Base-by-base conservation (phyloP, 2,329 filamentous ascomycete genomes). In the Cercospora sp. region DNA sequence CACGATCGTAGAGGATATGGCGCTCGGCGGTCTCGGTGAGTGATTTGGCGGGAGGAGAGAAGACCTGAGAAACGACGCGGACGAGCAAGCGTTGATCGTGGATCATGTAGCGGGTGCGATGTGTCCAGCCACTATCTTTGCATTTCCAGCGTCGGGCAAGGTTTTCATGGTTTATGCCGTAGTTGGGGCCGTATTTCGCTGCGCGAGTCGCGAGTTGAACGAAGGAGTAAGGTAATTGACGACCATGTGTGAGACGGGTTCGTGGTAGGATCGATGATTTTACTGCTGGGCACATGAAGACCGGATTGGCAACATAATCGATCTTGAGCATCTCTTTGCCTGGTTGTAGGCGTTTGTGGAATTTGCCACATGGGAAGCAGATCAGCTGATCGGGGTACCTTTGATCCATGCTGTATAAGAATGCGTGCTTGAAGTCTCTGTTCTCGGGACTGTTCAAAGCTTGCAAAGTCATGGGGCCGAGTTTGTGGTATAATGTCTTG, bases 141-240 rank as follows among this genome's bases (percentile, higher is more conserved):
- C 84, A 82, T 68, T 82, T 84, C 84, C 86, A 89, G 63, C 86
- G 82, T 2, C 86, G 83, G 8, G 78, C 78, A 18, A 90, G 80
- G 0, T 80, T 77, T 1, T 84, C 80, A 2, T 79, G 66, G 2
- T 80, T 68, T 42, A 88, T 81, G 30, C 86, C 86, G 72, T 87
- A 83, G 2, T 69, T 65, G 0, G 81, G 78, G 1, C 80, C 80
- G 73, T 84, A 84, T n/a, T 80, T 80, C 66, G 81, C 77, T 4
- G 82, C 81, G 33, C 87, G 83, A 51, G 84, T 78, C 3, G 79
- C 82, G n/a, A 89, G 82, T 74, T 89, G 87, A 1, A 87, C 81
- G 69, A 88, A 88, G 12, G 84, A 77, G 75, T 87, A 88, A 2
- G 86, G 85, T 0, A 89, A 78, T n/a, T 78, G 82, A 63, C 87